Evolutionary conservation across 768 basidiomycete genomes (phyloP).

Genomic region (Trametes cubensis): DNA sequence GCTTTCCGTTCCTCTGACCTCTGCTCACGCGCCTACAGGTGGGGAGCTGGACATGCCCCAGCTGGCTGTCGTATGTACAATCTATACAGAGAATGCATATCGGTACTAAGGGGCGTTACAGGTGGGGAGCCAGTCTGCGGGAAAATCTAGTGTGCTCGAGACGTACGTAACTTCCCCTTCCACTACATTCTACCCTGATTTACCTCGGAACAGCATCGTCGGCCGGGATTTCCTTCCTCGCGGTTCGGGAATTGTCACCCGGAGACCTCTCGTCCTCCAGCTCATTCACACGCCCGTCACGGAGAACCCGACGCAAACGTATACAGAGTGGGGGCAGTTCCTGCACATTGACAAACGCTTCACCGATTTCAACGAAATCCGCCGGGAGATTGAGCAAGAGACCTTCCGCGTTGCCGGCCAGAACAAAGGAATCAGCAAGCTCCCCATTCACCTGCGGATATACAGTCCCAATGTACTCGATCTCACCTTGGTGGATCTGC

Average conservation of each 20-base stretch:
- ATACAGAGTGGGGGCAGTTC: conserved; percentile 95
- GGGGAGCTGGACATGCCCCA: conserved; percentile 94
- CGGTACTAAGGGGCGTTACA: conserved; percentile 35
- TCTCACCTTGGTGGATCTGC: conserved; percentile 93
- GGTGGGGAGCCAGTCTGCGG: conserved; percentile 97
- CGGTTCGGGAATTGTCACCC: conserved; percentile 93
- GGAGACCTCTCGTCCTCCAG: conserved; percentile 93
- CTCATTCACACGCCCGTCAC: conserved; percentile 88
- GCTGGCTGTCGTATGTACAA: conserved; percentile 74
- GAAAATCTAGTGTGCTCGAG: conserved; percentile 95
- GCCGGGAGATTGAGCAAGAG: conserved; percentile 97
- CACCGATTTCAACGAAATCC: conserved; percentile 93
- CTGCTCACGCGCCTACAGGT: conserved; percentile 45
- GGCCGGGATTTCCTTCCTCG: conserved; percentile 90
- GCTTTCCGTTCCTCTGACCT: conserved; percentile 14
- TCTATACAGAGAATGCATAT: not conserved
- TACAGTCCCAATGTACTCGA: conserved; percentile 96
- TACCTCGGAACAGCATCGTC: conserved; percentile 62
- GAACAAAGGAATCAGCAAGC: conserved; percentile 96
- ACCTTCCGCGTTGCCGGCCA: conserved; percentile 97
- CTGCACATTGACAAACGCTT: conserved; percentile 95
- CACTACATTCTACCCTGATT: not conserved
- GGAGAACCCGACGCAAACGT: conserved; percentile 45
- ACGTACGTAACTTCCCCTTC: conserved; percentile 59
- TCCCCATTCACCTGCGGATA: conserved; percentile 94